phyloP scores from a whole-genome alignment of 106 monocot genomes.

The Ottelia alismoides region DNA sequence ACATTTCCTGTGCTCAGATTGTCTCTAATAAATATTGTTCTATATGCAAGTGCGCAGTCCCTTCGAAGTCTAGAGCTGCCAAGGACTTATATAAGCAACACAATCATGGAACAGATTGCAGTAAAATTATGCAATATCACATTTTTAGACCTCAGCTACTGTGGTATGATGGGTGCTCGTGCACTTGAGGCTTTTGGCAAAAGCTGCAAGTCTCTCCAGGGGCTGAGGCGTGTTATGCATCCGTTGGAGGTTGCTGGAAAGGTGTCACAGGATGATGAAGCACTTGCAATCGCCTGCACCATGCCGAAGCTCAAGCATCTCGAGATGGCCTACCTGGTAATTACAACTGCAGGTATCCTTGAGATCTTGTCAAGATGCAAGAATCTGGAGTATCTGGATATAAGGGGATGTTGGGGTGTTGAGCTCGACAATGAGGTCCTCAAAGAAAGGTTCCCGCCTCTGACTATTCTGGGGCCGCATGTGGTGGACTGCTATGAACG shows the following conservation, averaged over 20 bases:
- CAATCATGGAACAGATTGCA: constrained; percentile 57
- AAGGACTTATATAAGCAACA: constrained; percentile 64
- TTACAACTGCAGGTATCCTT: constrained; percentile 44
- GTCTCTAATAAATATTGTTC: no score
- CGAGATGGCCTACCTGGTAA: constrained; percentile 59
- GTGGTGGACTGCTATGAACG: constrained; percentile 43
- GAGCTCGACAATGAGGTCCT: constrained; percentile 52
- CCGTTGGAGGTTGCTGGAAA: constrained; percentile 58
- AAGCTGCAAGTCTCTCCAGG: constrained; percentile 47
- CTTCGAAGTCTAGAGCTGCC: constrained; percentile 65
- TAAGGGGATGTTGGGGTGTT: constrained; percentile 88
- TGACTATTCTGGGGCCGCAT: constrained; percentile 66
- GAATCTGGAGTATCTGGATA: constrained; percentile 56
- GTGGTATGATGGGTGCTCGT: constrained; percentile 58
- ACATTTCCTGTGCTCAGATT: no score
- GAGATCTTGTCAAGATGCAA: constrained; percentile 64
- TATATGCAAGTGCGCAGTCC: constrained; percentile 55
- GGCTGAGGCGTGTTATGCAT: constrained; percentile 63
- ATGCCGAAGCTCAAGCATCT: constrained; percentile 80
- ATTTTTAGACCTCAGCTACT: constrained; percentile 80
- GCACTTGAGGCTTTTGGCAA: constrained; percentile 67
- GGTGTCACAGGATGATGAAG: constrained; percentile 76
- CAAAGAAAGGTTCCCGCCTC: constrained; percentile 33
- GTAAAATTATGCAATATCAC: constrained; percentile 46
- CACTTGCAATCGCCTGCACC: constrained; percentile 51